Percentiles rank a stretch among this genome's conserved stretches.
Evolutionary conservation across 2,329 filamentous ascomycete genomes (phyloP).

Genomic region (Calonectria henricotiae): DNA sequence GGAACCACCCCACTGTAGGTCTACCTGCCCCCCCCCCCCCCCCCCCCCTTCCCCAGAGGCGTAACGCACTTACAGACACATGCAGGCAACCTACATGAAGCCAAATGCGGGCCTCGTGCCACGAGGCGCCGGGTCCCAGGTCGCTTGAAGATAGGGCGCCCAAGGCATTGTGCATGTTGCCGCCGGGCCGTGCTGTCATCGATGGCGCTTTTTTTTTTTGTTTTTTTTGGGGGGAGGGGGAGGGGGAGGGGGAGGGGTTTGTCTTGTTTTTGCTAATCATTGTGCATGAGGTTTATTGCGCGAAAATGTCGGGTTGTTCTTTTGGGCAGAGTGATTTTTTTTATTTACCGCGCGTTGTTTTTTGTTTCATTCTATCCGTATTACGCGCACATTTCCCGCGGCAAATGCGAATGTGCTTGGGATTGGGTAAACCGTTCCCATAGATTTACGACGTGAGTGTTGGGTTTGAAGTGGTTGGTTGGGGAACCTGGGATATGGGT

Average conservation of each 20-base stretch:
- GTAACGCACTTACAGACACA: slow-evolving; percentile 7
- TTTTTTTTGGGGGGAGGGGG: background rate
- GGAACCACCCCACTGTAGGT: slow-evolving; percentile 27
- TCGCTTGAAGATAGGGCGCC: slow-evolving; percentile 27
- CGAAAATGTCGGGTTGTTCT: slow-evolving; percentile 11
- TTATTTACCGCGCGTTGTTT: slow-evolving; percentile 3
- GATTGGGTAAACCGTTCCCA: background rate
- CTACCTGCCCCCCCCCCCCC: slow-evolving; percentile 14
- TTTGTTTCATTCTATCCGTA: slow-evolving; percentile 10
- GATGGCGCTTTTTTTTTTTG: slow-evolving; percentile 21
- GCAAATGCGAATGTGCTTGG: background rate
- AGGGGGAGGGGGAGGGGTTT: background rate
- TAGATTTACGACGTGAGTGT: background rate
- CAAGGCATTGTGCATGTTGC: slow-evolving; percentile 29
- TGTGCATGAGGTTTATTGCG: slow-evolving; percentile 14
- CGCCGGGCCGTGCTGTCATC: slow-evolving; percentile 31
- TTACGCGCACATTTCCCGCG: slow-evolving; percentile 16
- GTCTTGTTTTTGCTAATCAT: slow-evolving; percentile 17
- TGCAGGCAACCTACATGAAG: slow-evolving; percentile 27
- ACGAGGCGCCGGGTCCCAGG: slow-evolving; percentile 30
- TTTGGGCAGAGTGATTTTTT: slow-evolving; percentile 5
- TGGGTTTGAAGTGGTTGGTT: slow-evolving; percentile 2
- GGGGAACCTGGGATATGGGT: slow-evolving; percentile 1
- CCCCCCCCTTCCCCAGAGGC: slow-evolving; percentile 15
- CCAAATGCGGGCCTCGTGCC: slow-evolving; percentile 34